phyloP scores from a whole-genome alignment of 192 early-diverging fungal genomes.

The Linnemannia exigua region DNA sequence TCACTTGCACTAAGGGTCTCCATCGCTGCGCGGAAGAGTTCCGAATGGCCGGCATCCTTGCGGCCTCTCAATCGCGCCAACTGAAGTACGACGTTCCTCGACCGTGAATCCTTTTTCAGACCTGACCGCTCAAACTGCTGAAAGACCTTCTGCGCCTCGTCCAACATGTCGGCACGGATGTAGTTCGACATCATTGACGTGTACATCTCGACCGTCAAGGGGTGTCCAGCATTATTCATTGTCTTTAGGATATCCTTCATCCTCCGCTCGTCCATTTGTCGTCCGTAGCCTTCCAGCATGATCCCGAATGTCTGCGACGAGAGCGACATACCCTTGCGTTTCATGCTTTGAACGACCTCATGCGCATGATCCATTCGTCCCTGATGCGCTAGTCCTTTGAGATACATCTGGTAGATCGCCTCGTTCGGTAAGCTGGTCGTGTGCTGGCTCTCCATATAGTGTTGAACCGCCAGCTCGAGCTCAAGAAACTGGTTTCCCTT shows the following conservation, averaged over 20 bases:
- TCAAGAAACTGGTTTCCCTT: conserved; percentile 20
- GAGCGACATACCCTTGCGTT: conserved; percentile 15
- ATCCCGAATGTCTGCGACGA: conserved; percentile 23
- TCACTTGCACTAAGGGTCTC: neutral
- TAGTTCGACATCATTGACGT: conserved; percentile 47
- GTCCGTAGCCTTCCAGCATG: conserved; percentile 45
- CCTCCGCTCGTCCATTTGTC: conserved; percentile 25
- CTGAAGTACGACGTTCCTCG: conserved; percentile 35
- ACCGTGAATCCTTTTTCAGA: conserved; percentile 12
- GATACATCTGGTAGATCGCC: conserved; percentile 34
- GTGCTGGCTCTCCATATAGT: conserved; percentile 26
- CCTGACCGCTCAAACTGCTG: conserved; percentile 12
- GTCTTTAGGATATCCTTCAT: conserved; percentile 20
- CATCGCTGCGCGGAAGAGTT: neutral
- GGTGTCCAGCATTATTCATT: conserved; percentile 12
- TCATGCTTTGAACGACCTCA: conserved; percentile 42
- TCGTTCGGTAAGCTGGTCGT: conserved; percentile 4
- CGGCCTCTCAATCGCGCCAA: conserved; percentile 13
- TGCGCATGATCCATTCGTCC: conserved; percentile 43
- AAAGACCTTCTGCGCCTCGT: conserved; percentile 24
- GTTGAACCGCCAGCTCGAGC: conserved; percentile 39
- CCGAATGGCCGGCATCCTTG: neutral
- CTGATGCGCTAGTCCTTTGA: conserved; percentile 30
- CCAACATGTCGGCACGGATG: conserved; percentile 29
- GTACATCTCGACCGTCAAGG: conserved; percentile 35